Percentiles rank a stretch among this genome's conserved stretches.
phyloP scores from a whole-genome alignment of 2,329 filamentous ascomycete genomes.

The Aspergillus piperis region DNA sequence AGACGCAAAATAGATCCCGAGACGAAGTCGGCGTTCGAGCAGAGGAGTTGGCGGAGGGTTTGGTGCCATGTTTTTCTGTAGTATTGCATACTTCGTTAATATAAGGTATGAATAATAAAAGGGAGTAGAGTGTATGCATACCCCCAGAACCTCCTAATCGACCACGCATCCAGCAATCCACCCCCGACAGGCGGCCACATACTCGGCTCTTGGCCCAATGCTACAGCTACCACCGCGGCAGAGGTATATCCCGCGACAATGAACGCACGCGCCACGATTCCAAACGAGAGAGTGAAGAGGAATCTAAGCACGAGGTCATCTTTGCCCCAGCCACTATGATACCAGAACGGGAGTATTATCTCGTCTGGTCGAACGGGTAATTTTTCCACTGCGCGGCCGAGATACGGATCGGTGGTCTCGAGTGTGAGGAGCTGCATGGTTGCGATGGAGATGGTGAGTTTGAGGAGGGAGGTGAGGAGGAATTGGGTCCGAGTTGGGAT shows the following conservation, averaged over 20 bases:
- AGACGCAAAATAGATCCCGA: slow-evolving; percentile 1
- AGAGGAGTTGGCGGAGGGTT: slow-evolving; percentile 18
- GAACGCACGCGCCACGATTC: slow-evolving; percentile 13
- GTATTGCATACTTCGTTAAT: neutral
- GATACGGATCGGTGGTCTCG: slow-evolving; percentile 8
- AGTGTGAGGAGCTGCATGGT: slow-evolving; percentile 18
- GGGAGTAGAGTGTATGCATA: slow-evolving; percentile 2
- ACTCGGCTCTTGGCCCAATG: slow-evolving; percentile 10
- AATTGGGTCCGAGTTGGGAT: slow-evolving; percentile 12
- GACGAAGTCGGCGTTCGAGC: slow-evolving; percentile 19
- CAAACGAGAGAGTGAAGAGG: slow-evolving; percentile 20
- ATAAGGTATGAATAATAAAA: neutral
- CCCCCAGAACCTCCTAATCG: slow-evolving; percentile 23
- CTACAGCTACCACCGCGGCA: slow-evolving; percentile 9
- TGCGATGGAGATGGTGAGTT: slow-evolving; percentile 1
- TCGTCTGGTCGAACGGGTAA: slow-evolving; percentile 1
- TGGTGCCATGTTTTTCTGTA: slow-evolving; percentile 24
- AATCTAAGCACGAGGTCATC: slow-evolving; percentile 3
- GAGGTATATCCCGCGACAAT: slow-evolving; percentile 18
- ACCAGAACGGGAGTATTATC: slow-evolving; percentile 9
- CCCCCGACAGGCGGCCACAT: slow-evolving; percentile 23
- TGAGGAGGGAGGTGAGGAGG: slow-evolving; percentile 3
- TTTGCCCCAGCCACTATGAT: neutral
- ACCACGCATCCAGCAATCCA: slow-evolving; percentile 12
- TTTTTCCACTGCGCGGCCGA: neutral